phyloP scores from a whole-genome alignment of 306 rosid species.

The Prunus armeniaca region DNA sequence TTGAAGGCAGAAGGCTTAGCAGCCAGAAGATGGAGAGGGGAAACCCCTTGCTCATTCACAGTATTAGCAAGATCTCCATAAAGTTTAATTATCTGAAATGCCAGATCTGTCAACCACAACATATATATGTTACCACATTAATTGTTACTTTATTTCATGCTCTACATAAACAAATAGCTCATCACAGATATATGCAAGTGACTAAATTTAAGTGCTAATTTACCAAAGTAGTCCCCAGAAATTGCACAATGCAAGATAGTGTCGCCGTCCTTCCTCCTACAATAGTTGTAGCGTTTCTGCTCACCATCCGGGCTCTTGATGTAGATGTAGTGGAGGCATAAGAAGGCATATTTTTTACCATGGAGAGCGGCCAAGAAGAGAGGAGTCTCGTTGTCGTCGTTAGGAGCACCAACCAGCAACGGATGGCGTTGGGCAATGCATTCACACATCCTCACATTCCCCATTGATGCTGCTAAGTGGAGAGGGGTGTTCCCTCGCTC shows the following conservation, averaged over 20 bases:
- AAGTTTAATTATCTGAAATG: constrained; percentile 37
- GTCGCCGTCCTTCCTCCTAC: constrained; percentile 24
- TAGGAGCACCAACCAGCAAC: not conserved
- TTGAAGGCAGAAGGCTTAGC: constrained; percentile 38
- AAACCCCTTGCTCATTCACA: constrained; percentile 18
- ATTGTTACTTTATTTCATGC: too few relatives aligned
- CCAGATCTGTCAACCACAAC: constrained; percentile 31
- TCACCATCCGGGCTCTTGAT: accelerated
- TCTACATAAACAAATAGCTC: too few relatives aligned
- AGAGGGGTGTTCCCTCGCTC: constrained; percentile 40
- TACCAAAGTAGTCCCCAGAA: constrained; percentile 38
- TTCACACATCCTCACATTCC: constrained; percentile 22
- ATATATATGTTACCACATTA: too few relatives aligned
- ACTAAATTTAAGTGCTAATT: not conserved
- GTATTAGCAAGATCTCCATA: constrained; percentile 16
- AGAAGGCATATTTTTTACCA: constrained; percentile 34
- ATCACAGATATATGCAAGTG: too few relatives aligned
- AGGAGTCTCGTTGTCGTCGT: constrained; percentile 39
- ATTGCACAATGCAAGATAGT: constrained; percentile 45
- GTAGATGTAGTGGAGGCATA: constrained; percentile 16
- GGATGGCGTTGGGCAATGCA: not conserved
- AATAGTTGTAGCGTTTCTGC: not conserved
- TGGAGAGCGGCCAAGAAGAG: constrained; percentile 39
- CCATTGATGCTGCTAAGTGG: constrained; percentile 45
- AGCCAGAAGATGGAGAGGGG: constrained; percentile 44